phyloP scores from a whole-genome alignment of 2,329 filamentous ascomycete genomes.

The Huntiella omanensis region DNA sequence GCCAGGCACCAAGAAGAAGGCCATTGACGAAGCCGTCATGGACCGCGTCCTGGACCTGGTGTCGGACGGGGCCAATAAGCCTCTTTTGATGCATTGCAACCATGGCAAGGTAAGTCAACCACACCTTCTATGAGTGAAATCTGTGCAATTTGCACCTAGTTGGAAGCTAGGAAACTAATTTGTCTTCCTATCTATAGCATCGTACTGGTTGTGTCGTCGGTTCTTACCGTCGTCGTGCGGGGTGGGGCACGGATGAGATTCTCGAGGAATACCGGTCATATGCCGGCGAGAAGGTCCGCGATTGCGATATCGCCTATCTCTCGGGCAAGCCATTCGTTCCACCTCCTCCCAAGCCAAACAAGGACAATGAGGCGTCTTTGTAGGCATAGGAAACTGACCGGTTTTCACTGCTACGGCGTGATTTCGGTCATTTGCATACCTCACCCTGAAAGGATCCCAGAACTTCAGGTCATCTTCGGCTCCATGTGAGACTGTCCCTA shows the following conservation, averaged over 20 bases:
- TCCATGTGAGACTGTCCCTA: no score
- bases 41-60: conserved; percentile 51
- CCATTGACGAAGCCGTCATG: conserved; percentile 49
- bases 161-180: background rate
- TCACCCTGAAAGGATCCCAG: no score
- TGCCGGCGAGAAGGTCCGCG: conserved; percentile 39
- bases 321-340: conserved; percentile 19
- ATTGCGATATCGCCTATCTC: conserved; percentile 41
- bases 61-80: conserved; percentile 55
- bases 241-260: conserved; percentile 43
- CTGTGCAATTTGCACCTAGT: background rate
- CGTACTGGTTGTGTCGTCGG: conserved; percentile 80
- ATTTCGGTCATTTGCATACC: no score
- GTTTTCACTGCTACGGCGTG: no score
- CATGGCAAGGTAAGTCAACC: conserved; percentile 49
- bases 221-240: conserved; percentile 53
- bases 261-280: conserved; percentile 57
- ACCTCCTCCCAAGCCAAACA: background rate
- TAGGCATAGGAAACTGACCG: no score
- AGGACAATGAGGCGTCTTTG: no score
- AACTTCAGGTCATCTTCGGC: no score
- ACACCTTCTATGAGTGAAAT: no score
- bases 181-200: conserved; percentile 31
- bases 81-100: conserved; percentile 79
- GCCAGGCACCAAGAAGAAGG: conserved; percentile 71